phyloP scores from a whole-genome alignment of 2,329 filamentous ascomycete genomes.

The Escovopsis weberi region DNA sequence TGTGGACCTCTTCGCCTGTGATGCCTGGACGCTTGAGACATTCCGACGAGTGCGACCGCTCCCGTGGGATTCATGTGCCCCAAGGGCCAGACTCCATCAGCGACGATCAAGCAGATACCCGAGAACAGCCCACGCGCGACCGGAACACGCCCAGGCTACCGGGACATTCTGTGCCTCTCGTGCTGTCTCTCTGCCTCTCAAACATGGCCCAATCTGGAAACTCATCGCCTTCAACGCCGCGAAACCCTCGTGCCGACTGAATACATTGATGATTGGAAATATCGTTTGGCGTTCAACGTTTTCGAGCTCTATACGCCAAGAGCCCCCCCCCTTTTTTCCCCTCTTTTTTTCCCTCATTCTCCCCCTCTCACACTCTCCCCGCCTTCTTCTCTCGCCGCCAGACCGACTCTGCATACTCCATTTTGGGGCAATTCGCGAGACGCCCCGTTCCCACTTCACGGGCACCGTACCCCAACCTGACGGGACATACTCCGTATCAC shows the following conservation, averaged over 20 bases:
- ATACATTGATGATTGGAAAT: background rate
- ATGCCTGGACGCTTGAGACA: background rate
- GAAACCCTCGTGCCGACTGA: background rate
- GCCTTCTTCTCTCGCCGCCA: no score
- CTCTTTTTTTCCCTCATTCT: background rate
- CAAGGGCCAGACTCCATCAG: background rate
- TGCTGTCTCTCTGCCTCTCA: constrained; percentile 4
- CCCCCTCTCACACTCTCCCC: no score
- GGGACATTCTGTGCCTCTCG: background rate
- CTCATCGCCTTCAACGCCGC: constrained; percentile 1
- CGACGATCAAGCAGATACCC: constrained; percentile 7
- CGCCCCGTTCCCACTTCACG: no score
- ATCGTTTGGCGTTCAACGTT: constrained; percentile 1
- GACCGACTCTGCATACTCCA: no score
- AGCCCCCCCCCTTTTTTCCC: background rate
- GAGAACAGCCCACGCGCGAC: constrained; percentile 1
- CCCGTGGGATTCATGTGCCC: background rate
- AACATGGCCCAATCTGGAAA: constrained; percentile 6
- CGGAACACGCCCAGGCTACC: background rate
- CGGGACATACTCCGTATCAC: no score
- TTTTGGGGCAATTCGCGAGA: no score
- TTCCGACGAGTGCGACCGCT: constrained; percentile 2
- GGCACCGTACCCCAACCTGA: no score
- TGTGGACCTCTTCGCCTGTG: background rate
- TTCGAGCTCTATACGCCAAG: constrained; percentile 2